Percentiles rank a stretch among this genome's conserved stretches.
phyloP scores from a whole-genome alignment of 2,329 filamentous ascomycete species.

The Orbilia quercus region DNA sequence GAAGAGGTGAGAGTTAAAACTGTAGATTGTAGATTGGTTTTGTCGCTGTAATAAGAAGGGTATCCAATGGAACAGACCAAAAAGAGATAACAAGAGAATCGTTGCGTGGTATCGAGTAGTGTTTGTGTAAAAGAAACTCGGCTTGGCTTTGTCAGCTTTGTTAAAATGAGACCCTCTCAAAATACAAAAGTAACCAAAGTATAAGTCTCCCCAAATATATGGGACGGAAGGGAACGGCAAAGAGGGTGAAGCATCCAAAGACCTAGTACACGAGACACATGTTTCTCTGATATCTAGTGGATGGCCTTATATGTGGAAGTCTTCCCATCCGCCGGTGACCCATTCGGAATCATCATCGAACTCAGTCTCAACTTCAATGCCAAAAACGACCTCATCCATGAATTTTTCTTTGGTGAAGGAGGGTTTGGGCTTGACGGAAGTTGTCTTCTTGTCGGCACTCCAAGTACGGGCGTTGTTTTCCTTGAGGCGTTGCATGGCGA shows the following conservation, averaged over 20 bases:
- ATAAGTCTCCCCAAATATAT: conserved; percentile 60
- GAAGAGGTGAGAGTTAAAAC: conserved; percentile 37
- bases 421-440: conserved; percentile 16
- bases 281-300: conserved; percentile 17
- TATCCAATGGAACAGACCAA: conserved; percentile 44
- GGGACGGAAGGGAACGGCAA: conserved; percentile 60
- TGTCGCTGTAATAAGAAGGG: conserved; percentile 35
- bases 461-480: conserved; percentile 73
- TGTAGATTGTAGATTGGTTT: conserved; percentile 43
- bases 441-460: conserved; percentile 72
- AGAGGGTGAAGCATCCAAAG: conserved; percentile 22
- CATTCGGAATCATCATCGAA: conserved; percentile 75
- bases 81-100: conserved; percentile 51
- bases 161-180: conserved; percentile 10
- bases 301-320: conserved; percentile 56
- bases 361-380: conserved; percentile 63
- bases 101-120: conserved; percentile 33
- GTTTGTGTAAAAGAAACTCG: conserved; percentile 26
- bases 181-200: conserved; percentile 17
- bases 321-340: conserved; percentile 88
- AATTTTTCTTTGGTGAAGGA: conserved; percentile 68
- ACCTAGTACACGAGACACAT: conserved; percentile 31
- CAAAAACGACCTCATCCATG: conserved; percentile 66
- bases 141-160: conserved; percentile 39
- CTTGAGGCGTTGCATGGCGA: conserved; percentile 69